phyloP scores from a whole-genome alignment of 2,329 filamentous ascomycete species.

The Purpureocillium takamizusanense region DNA sequence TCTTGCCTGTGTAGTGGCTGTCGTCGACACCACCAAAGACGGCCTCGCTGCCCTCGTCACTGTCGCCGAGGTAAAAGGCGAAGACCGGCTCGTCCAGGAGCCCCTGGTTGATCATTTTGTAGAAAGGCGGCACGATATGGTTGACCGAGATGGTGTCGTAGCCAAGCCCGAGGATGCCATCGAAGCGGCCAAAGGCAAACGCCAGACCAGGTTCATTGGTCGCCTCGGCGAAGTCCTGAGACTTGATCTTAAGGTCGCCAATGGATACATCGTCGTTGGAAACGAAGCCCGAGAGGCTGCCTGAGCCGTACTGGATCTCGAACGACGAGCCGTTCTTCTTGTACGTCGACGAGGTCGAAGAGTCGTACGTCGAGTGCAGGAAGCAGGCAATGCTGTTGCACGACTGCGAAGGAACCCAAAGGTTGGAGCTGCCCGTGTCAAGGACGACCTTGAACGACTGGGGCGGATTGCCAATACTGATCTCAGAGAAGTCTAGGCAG shows the following conservation, averaged over 20 bases:
- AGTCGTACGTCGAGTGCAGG: constrained; percentile 94
- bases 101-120: constrained; percentile 86
- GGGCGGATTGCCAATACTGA: constrained; percentile 81
- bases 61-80: constrained; percentile 84
- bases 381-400: constrained; percentile 97
- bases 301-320: constrained; percentile 91
- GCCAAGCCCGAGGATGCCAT: constrained; percentile 90
- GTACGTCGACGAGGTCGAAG: constrained; percentile 78
- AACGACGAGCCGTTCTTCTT: constrained; percentile 90
- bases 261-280: constrained; percentile 82
- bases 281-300: constrained; percentile 85
- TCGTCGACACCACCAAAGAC: constrained; percentile 85
- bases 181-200: constrained; percentile 95
- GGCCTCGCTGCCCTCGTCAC: constrained; percentile 69
- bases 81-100: constrained; percentile 89
- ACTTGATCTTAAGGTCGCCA: constrained; percentile 79
- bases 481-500: constrained; percentile 83
- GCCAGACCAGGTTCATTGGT: constrained; percentile 92
- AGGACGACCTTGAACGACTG: constrained; percentile 98
- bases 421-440: constrained; percentile 96
- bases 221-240: constrained; percentile 93
- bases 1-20: constrained; percentile 71
- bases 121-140: constrained; percentile 88
- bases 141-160: constrained; percentile 98
- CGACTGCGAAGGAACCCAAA: constrained; percentile 89